Conservation (phyloP, 768 basidiomycete genomes). For the Ramaria sp. region DNA sequence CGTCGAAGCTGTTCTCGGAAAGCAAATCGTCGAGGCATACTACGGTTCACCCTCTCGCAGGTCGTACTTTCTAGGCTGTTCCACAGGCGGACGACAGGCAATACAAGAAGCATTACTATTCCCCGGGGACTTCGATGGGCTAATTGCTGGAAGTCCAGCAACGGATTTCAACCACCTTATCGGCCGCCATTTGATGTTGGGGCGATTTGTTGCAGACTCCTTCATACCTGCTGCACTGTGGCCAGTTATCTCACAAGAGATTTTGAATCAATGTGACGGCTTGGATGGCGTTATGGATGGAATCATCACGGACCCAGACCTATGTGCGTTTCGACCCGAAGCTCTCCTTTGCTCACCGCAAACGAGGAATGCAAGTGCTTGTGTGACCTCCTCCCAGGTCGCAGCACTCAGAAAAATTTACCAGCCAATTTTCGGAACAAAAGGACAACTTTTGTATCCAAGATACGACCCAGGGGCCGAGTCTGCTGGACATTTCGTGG, state of each 20-base stretch:
- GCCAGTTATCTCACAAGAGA: slow-evolving; percentile 21
- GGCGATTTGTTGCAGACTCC: slow-evolving; percentile 7
- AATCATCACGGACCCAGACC: slow-evolving; percentile 19
- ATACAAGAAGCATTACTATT: slow-evolving; percentile 17
- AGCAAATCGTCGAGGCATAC: slow-evolving; percentile 18
- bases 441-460: slow-evolving; percentile 17
- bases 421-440: slow-evolving; percentile 17
- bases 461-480: slow-evolving; percentile 19
- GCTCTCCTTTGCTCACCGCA: slow-evolving; percentile 15
- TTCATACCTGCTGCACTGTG: slow-evolving; percentile 20
- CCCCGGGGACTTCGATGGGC: slow-evolving; percentile 24
- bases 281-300: slow-evolving; percentile 22
- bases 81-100: slow-evolving; percentile 23
- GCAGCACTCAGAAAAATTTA: slow-evolving; percentile 18
- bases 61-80: slow-evolving; percentile 23
- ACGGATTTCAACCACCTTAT: slow-evolving; percentile 17
- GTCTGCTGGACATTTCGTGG: background rate
- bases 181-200: slow-evolving; percentile 11
- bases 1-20: slow-evolving; percentile 18
- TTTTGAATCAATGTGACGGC: slow-evolving; percentile 22
- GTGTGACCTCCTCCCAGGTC: slow-evolving; percentile 18
- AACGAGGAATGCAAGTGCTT: slow-evolving; percentile 8
- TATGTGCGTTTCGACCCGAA: slow-evolving; percentile 21
- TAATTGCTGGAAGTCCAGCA: slow-evolving; percentile 23
- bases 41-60: slow-evolving; percentile 14